Base-by-base conservation (phyloP, 2,329 filamentous ascomycete genomes). In the Phialophora tarda region DNA sequence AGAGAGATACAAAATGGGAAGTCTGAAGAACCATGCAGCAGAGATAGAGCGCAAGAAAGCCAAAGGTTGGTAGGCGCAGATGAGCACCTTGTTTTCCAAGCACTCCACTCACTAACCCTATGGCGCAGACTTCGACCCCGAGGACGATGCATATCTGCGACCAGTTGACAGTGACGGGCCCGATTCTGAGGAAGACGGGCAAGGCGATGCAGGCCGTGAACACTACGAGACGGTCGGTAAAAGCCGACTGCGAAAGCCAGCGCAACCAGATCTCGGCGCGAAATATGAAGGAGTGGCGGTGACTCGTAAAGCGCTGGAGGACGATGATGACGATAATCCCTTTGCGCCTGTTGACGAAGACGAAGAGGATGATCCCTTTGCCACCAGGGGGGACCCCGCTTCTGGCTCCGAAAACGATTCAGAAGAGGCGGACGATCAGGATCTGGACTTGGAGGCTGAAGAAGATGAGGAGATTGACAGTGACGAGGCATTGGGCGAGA, bases 191-290 rank as follows among this genome's bases (percentile, higher is more conserved):
- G 79, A 78, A 24, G 79, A 79, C 64, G 77, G 72, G 48, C 78
- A 84, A 71, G 81, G 76, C 11, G 79, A 85, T 67, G 83, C 84
- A 11, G 92, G 90, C 23, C 90, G 93, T 34, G 94, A 97, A 74
- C 94, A 98, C 77, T 98, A 98, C 76, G 85, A 91, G 51, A 79
- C 85, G 60, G 91, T 97, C 34, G 90, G 89, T 84, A 95, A 93
- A 82, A 95, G 90, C 80, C 94, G 91, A 76, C 82, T 97, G 71
- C 88, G 92, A 70, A 89, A 91, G 75, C 88, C 88, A 65, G 88
- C 92, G 38, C 84, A 85, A 26, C 79, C 89, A 21, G 80, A 86
- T 0, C 82, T 97, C 1, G 94, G 93, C 0, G 88, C 90, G 14
- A 86, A 92, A 75, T 98, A 98, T 78, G 84, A 62, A 2, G 93